Evolutionary conservation across 2,329 filamentous ascomycete genomes (phyloP), one percentile per base, ranked within the genome.

Genomic region (Aspergillus versicolor): DNA sequence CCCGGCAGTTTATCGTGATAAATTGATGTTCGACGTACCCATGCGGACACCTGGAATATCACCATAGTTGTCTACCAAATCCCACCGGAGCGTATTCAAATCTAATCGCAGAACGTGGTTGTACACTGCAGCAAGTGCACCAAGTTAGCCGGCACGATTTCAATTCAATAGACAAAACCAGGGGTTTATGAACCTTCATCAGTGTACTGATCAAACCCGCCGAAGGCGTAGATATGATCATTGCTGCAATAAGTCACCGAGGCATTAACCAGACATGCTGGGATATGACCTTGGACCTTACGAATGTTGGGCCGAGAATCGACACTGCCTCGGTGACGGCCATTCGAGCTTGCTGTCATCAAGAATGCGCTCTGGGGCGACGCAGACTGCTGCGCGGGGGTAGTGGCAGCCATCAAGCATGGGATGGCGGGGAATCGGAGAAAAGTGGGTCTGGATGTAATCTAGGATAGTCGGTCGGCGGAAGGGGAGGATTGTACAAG

Each of bases 241-340:
- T 96, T 94, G 58, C 92, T 92, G 69, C 94, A 96, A 74, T 96
- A 97, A n/a, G 94, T 99, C 59, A 97, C 93, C 1, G 94, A 97
- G 52, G 94, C 94, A 80, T 99, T 99, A 65, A 99, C 93, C 49
- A 99, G 82, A 71, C 93, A 97, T 37, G 94, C 92, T 38, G 94
- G 94, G 64, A 92, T 86, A 75, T 91, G 87, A 46, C 89, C 89
- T 48, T 89, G 80, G 12, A 89, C 90, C 67, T 88, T 87, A 38
- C 84, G 93, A 60, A 96, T 90, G 71, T 88, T 90, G 37, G 93
- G 93, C 49, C 89, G 88, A 75, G 96, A 95, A 62, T 95, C 91
- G 55, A 81, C 81, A 58, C 82, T 82, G 19, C 82, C 79, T 58
- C 77, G 75, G 57, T 84, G 82, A 65, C 82, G 83, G 72, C 89